Percentiles rank a stretch among this genome's conserved stretches.
These are phyloP conservation scores for Mortierella sp. DNA, from an alignment of 371 early-diverging fungal species.

Conservation along the genomic window DNA sequence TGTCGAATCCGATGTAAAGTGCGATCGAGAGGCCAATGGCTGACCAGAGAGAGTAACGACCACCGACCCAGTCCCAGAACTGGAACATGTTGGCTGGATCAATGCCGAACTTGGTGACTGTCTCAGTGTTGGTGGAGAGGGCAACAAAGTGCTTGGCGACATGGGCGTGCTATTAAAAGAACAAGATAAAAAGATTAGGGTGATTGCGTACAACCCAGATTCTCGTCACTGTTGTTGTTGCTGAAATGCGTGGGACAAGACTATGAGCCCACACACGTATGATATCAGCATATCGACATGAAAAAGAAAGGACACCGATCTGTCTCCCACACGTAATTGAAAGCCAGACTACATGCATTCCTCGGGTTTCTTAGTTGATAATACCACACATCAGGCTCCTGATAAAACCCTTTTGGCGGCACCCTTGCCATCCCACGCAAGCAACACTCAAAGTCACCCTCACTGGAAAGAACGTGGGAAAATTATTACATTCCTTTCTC, in stretches of 20 bases:
- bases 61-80: slow-evolving; percentile 99
- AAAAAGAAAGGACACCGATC: not conserved
- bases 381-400: too few species aligned
- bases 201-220: not conserved
- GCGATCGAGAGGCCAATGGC: slow-evolving; percentile 98
- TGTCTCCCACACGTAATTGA: not conserved
- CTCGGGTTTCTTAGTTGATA: too few species aligned
- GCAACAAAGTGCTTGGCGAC: slow-evolving; percentile 99
- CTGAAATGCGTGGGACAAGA: not conserved
- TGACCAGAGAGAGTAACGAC: slow-evolving; percentile 99
- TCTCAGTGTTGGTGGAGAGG: slow-evolving; percentile 96
- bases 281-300: too few species aligned
- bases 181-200: not conserved
- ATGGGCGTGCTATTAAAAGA: slow-evolving; percentile 67
- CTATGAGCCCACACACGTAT: not conserved
- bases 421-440: not conserved
- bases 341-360: not conserved
- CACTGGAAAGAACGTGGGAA: not conserved
- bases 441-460: not conserved
- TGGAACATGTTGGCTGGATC: slow-evolving; percentile 96
- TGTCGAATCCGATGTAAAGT: slow-evolving; percentile 95
- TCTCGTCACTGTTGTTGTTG: not conserved
- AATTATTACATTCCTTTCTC: slow-evolving; percentile 1
- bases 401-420: too few species aligned
- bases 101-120: slow-evolving; percentile 94